A percentile compares a stretch with the other conserved stretches of the same genome.
These are phyloP conservation scores for Picochlorum sp. DNA, from an alignment of 139 green algal genomes.

Conservation along the genomic window DNA sequence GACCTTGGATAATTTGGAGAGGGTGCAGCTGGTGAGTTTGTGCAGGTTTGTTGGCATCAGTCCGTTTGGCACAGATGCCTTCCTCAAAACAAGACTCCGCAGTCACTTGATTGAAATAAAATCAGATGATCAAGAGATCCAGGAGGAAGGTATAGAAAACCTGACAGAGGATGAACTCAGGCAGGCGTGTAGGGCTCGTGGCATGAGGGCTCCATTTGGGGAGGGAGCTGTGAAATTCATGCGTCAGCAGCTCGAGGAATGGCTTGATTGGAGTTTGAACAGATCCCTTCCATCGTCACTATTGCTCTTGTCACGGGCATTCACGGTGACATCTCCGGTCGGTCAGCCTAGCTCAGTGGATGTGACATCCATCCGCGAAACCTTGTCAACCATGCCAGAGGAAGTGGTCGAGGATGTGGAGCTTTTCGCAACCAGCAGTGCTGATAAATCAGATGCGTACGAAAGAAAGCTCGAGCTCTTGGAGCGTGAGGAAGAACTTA, in stretches of 20 bases:
- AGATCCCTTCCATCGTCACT: constrained; percentile 67
- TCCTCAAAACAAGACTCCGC: constrained; percentile 73
- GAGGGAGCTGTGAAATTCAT: constrained; percentile 67
- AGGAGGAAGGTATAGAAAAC: constrained; percentile 82
- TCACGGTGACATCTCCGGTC: constrained; percentile 66
- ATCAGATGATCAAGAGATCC: constrained; percentile 85
- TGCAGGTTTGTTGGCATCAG: constrained; percentile 87
- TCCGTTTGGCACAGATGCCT: constrained; percentile 89
- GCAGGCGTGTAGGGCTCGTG: constrained; percentile 70
- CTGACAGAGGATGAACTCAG: constrained; percentile 81
- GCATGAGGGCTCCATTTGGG: constrained; percentile 82
- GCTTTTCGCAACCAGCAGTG: constrained; percentile 36
- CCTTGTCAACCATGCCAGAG: constrained; percentile 70
- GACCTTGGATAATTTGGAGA: constrained; percentile 95
- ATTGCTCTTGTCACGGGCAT: constrained; percentile 82
- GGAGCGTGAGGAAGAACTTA: constrained; percentile 77
- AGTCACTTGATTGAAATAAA: constrained; percentile 67
- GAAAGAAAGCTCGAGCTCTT: constrained; percentile 71
- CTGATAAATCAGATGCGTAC: constrained; percentile 26
- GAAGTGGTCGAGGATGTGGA: constrained; percentile 70
- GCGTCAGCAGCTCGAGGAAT: constrained; percentile 72
- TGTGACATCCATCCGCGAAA: constrained; percentile 45
- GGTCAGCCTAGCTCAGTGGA: constrained; percentile 12
- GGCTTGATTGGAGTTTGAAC: constrained; percentile 93
- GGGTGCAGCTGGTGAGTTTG: constrained; percentile 83